Evolutionary conservation across 352 stramenopile species (phyloP).

Genomic region (Peronospora belbahrii): DNA sequence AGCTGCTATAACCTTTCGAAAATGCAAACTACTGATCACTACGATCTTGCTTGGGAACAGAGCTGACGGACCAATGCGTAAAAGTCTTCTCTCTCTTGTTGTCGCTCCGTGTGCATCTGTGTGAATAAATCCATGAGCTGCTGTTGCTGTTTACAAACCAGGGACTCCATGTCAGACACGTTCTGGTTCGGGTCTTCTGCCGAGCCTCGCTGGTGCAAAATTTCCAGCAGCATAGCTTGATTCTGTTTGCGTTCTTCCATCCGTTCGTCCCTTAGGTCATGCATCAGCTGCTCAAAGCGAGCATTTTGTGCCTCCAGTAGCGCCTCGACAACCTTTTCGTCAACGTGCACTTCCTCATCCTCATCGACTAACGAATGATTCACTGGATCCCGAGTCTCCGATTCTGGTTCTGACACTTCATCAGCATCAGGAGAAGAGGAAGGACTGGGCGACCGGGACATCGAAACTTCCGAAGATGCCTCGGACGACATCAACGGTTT

Average conservation of each 20-base stretch:
- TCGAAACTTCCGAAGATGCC: constrained; percentile 7
- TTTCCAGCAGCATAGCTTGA: constrained; percentile 28
- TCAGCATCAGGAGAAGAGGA: constrained; percentile 14
- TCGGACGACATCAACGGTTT: constrained; percentile 26
- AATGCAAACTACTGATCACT: constrained; percentile 8
- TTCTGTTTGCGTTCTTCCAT: constrained; percentile 30
- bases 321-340: constrained; percentile 22
- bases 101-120: constrained; percentile 30
- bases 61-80: constrained; percentile 20
- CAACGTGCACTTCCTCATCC: constrained; percentile 12
- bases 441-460: constrained; percentile 10
- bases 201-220: constrained; percentile 22
- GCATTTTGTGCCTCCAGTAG: constrained; percentile 27
- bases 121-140: constrained; percentile 33
- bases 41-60: constrained; percentile 7
- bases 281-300: constrained; percentile 28
- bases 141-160: constrained; percentile 28
- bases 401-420: constrained; percentile 18
- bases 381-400: neutral
- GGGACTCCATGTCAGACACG: constrained; percentile 17
- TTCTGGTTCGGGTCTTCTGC: constrained; percentile 17
- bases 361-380: neutral
- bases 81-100: constrained; percentile 33
- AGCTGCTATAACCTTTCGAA: neutral
- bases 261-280: constrained; percentile 23